Percentiles rank a stretch among this genome's conserved stretches.
Conservation (phyloP, 306 rosid species). For the Spatholobus suberectus region DNA sequence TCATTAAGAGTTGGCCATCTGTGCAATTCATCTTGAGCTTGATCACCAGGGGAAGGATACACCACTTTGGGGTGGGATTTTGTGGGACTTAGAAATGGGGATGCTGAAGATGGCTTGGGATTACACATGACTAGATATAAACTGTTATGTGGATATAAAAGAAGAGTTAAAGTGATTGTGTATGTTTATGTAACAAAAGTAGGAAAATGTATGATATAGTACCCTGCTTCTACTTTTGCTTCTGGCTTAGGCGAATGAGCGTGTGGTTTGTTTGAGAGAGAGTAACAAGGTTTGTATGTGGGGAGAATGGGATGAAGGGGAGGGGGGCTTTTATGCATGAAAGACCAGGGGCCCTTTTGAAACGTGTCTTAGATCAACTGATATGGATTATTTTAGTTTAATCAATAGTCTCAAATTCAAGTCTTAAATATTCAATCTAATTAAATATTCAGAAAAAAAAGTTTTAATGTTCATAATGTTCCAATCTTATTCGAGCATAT, state of each 20-base stretch:
- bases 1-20: constrained; percentile 85
- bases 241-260: constrained; percentile 1
- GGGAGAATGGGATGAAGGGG: constrained; percentile 48
- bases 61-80: constrained; percentile 50
- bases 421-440: not conserved
- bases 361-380: constrained; percentile 62
- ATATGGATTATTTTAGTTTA: too few relatives aligned
- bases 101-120: constrained; percentile 68
- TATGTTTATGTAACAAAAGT: not conserved
- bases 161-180: not conserved
- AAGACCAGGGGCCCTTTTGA: constrained; percentile 47
- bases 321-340: constrained; percentile 61
- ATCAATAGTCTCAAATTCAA: too few relatives aligned
- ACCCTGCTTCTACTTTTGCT: not conserved
- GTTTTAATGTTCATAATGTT: not conserved
- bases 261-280: constrained; percentile 29
- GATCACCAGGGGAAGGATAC: constrained; percentile 35
- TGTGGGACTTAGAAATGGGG: constrained; percentile 63
- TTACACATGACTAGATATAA: constrained; percentile 59
- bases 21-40: constrained; percentile 58
- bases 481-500: not conserved
- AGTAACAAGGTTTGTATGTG: constrained; percentile 39
- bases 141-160: constrained; percentile 11
- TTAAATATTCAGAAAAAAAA: not conserved
- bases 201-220: not conserved